Percentiles rank a stretch among this genome's conserved stretches.
phyloP scores from a whole-genome alignment of 306 rosid species.

The Rosa chinensis region DNA sequence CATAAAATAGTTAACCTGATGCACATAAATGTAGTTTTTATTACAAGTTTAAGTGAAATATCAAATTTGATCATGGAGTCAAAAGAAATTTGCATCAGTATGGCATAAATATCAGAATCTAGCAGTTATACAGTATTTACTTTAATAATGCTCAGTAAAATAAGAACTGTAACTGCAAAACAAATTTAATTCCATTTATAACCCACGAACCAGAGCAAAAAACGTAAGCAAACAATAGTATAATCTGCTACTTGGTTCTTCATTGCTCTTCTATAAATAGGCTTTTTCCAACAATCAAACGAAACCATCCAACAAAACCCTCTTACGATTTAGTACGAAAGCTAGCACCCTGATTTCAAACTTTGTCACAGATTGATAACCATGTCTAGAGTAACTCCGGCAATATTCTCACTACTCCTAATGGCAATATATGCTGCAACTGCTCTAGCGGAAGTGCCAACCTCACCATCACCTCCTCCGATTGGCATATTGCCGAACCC shows the following conservation, averaged over 20 bases:
- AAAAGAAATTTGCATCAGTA: too few relatives aligned
- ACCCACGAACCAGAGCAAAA: not conserved
- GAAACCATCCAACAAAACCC: not conserved
- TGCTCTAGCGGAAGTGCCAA: not conserved
- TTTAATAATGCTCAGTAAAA: not conserved
- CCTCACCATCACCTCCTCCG: not conserved
- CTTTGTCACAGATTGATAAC: not conserved
- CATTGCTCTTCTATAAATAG: not conserved
- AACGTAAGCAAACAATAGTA: not conserved
- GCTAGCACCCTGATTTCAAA: not conserved
- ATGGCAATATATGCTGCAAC: not conserved
- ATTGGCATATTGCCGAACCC: not conserved
- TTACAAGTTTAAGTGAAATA: too few relatives aligned
- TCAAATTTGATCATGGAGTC: too few relatives aligned
- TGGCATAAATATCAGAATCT: too few relatives aligned
- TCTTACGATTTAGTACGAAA: too few relatives aligned
- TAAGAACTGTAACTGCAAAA: not conserved
- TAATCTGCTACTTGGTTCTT: not conserved
- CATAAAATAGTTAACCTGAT: too few relatives aligned
- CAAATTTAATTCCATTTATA: too few relatives aligned
- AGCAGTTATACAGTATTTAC: not conserved
- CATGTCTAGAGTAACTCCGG: not conserved
- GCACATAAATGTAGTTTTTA: too few relatives aligned
- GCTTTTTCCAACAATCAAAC: not conserved
- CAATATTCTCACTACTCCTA: not conserved